A percentile compares a stretch with the other conserved stretches of the same genome.
Evolutionary conservation across 2,329 filamentous ascomycete species (phyloP).

Genomic region (Podosphaera fusca): DNA sequence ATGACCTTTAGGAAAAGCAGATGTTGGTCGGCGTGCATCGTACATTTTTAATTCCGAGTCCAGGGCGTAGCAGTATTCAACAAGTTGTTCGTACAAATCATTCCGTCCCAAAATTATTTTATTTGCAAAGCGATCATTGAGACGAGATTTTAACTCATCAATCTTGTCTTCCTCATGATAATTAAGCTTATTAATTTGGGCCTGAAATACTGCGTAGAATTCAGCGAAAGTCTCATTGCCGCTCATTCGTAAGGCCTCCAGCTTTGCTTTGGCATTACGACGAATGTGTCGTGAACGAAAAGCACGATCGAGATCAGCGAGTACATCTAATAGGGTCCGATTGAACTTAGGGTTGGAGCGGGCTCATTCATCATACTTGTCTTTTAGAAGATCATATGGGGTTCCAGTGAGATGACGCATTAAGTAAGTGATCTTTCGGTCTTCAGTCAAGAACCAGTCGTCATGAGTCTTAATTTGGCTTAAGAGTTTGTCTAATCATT

Average conservation of each 20-base stretch:
- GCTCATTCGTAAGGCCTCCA: background rate
- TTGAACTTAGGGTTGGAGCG: background rate
- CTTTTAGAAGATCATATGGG: background rate
- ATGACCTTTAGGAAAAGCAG: too few relatives aligned
- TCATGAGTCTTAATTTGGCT: background rate
- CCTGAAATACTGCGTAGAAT: background rate
- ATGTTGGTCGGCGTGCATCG: background rate
- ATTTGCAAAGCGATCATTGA: background rate
- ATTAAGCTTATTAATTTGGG: background rate
- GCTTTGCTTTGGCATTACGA: background rate
- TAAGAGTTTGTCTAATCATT: background rate
- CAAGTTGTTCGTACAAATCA: background rate
- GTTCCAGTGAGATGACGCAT: background rate
- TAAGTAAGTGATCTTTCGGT: background rate
- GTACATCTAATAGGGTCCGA: background rate
- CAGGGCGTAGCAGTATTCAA: background rate
- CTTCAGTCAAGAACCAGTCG: background rate
- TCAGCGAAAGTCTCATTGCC: background rate
- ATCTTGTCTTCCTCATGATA: background rate
- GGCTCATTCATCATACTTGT: background rate
- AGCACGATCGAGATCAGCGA: background rate
- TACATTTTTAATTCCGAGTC: background rate
- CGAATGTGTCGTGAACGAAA: background rate
- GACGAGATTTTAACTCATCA: background rate
- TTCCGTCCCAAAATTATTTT: background rate